Conservation (phyloP, 75 land plant species). For the Isoetes taiwanensis region DNA sequence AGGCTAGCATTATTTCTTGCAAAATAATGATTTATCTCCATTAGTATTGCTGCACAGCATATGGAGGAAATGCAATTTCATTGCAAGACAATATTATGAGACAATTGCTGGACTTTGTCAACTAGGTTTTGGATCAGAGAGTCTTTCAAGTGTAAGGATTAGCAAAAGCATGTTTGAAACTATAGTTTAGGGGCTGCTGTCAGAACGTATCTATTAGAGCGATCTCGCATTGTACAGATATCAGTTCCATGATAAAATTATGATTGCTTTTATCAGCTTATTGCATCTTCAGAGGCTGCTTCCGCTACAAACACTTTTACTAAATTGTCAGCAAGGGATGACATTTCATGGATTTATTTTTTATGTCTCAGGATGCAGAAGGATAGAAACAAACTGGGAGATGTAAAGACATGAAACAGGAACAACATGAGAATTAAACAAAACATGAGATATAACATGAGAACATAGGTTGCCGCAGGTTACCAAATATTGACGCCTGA, state of each 20-base stretch:
- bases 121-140: conserved; percentile 57
- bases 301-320: too few species aligned
- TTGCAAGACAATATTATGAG: conserved; percentile 79
- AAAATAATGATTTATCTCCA: neutral
- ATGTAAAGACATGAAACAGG: too few species aligned
- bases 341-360: too few species aligned
- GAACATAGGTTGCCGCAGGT: too few species aligned
- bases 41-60: conserved; percentile 93
- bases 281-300: conserved; percentile 88
- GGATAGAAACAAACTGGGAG: too few species aligned
- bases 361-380: too few species aligned
- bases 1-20: too few species aligned
- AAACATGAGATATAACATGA: too few species aligned
- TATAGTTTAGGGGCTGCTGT: conserved; percentile 70
- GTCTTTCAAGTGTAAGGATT: conserved; percentile 65
- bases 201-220: conserved; percentile 87
- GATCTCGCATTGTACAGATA: conserved; percentile 86
- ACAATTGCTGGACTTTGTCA: conserved; percentile 76
- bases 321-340: too few species aligned
- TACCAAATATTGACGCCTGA: too few species aligned
- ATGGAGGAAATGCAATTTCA: conserved; percentile 90
- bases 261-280: conserved; percentile 87
- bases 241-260: conserved; percentile 88
- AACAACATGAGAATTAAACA: too few species aligned
- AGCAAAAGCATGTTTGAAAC: conserved; percentile 93